These are phyloP conservation scores for Acanthamoeba triangularis DNA, from an alignment of 208 protist genomes.

Conservation along the genomic window DNA sequence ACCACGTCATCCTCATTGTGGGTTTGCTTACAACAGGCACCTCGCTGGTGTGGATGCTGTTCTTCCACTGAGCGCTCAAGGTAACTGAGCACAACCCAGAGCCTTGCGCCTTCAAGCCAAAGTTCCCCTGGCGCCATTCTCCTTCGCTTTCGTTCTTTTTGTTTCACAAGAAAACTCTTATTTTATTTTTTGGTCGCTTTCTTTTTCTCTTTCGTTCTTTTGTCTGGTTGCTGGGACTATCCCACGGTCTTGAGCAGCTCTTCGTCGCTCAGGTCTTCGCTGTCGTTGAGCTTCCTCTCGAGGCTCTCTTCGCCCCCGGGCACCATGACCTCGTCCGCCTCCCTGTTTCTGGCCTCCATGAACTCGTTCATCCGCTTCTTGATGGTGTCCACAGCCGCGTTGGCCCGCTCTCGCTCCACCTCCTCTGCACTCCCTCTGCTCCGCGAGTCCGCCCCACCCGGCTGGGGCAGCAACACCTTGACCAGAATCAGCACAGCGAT, in stretches of 20 bases:
- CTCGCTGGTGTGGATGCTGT: constrained; percentile 51
- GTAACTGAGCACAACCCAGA: not conserved
- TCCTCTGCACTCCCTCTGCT: not conserved
- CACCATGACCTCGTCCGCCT: constrained; percentile 26
- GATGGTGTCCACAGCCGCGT: not conserved
- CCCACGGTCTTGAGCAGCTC: constrained; percentile 23
- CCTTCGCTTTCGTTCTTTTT: no score
- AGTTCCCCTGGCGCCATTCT: no score
- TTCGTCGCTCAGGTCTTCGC: constrained; percentile 13
- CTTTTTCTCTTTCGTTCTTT: no score
- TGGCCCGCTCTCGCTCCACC: not conserved
- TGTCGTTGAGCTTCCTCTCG: not conserved
- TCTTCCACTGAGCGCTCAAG: not conserved
- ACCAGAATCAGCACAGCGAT: not conserved
- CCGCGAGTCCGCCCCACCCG: no score
- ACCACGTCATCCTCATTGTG: not conserved
- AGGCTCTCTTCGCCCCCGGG: not conserved
- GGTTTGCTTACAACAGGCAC: not conserved
- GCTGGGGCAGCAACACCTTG: not conserved
- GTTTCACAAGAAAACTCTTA: no score
- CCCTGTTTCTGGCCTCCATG: not conserved
- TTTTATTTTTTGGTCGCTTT: no score
- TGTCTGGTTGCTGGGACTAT: not conserved
- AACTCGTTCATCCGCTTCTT: constrained; percentile 30
- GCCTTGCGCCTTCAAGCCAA: no score